These are phyloP conservation scores for Penicillium chermesinum DNA, from an alignment of 495 filamentous ascomycete genomes.

Conservation along the genomic window DNA sequence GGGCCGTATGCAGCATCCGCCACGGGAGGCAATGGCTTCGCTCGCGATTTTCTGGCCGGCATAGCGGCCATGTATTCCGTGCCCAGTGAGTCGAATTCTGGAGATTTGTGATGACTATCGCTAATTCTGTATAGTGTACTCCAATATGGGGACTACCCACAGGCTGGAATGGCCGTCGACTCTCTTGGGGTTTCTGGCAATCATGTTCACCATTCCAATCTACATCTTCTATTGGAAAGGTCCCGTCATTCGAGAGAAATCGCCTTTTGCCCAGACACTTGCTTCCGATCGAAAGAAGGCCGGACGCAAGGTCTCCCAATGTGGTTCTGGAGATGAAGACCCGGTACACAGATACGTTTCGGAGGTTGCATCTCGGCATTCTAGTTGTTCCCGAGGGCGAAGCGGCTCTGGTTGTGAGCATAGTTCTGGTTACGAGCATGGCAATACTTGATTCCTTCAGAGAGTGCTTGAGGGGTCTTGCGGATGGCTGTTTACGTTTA, in stretches of 20 bases:
- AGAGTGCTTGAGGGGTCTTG: too few relatives aligned
- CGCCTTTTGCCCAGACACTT: slow-evolving; percentile 39
- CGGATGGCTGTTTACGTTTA: too few relatives aligned
- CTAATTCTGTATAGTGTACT: slow-evolving; percentile 22
- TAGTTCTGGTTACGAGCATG: not conserved
- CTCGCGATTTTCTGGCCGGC: slow-evolving; percentile 45
- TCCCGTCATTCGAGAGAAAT: slow-evolving; percentile 36
- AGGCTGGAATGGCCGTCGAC: slow-evolving; percentile 39
- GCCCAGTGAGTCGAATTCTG: slow-evolving; percentile 22
- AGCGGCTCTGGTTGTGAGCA: not conserved
- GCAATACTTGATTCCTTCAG: too few relatives aligned
- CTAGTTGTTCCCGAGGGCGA: not conserved
- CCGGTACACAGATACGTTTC: slow-evolving; percentile 27
- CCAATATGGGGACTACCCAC: slow-evolving; percentile 26
- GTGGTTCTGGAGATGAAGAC: slow-evolving; percentile 28
- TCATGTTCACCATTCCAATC: slow-evolving; percentile 45
- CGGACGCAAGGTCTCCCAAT: slow-evolving; percentile 21
- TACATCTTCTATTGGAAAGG: slow-evolving; percentile 49
- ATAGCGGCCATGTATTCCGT: slow-evolving; percentile 45
- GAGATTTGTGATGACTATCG: not conserved
- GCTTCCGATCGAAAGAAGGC: slow-evolving; percentile 24
- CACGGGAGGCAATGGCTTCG: slow-evolving; percentile 64
- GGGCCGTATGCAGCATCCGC: slow-evolving; percentile 74
- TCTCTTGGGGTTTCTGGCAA: slow-evolving; percentile 37
- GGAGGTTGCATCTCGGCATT: not conserved